These are phyloP conservation scores for Termitomyces sp. DNA, from an alignment of 768 basidiomycete species.

Conservation along the genomic window DNA sequence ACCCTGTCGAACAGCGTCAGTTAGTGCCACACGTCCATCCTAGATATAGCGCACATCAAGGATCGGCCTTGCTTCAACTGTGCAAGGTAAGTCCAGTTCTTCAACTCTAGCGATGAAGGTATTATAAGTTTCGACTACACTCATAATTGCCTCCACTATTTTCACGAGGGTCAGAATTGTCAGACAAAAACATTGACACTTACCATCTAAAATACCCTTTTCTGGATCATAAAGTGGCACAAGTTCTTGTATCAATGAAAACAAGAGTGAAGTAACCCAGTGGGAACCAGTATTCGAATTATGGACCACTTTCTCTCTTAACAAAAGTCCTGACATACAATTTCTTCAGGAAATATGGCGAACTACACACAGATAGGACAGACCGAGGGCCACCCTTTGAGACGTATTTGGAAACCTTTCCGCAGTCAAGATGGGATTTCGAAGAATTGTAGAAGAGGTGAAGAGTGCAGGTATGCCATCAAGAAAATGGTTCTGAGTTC, in stretches of 20 bases:
- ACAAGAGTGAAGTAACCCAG: slow-evolving; percentile 70
- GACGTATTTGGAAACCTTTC: slow-evolving; percentile 31
- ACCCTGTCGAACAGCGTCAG: slow-evolving; percentile 46
- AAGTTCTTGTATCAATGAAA: slow-evolving; percentile 71
- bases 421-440: slow-evolving; percentile 25
- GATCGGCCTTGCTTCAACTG: slow-evolving; percentile 65
- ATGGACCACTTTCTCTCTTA: slow-evolving; percentile 65
- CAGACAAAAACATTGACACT: slow-evolving; percentile 9
- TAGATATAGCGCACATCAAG: slow-evolving; percentile 58
- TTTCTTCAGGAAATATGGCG: background rate
- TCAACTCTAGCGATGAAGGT: slow-evolving; percentile 53
- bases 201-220: slow-evolving; percentile 39
- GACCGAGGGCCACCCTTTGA: slow-evolving; percentile 58
- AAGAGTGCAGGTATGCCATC: slow-evolving; percentile 72
- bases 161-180: background rate
- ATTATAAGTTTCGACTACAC: slow-evolving; percentile 61
- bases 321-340: slow-evolving; percentile 45
- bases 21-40: background rate
- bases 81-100: slow-evolving; percentile 51
- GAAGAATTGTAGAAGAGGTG: slow-evolving; percentile 41
- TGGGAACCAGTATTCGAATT: slow-evolving; percentile 52
- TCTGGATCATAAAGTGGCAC: slow-evolving; percentile 42
- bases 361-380: background rate
- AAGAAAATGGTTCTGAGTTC: slow-evolving; percentile 68
- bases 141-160: slow-evolving; percentile 37